Conservation (phyloP, 169 alveolate species). For the Cryptosporidium xiaoi region DNA sequence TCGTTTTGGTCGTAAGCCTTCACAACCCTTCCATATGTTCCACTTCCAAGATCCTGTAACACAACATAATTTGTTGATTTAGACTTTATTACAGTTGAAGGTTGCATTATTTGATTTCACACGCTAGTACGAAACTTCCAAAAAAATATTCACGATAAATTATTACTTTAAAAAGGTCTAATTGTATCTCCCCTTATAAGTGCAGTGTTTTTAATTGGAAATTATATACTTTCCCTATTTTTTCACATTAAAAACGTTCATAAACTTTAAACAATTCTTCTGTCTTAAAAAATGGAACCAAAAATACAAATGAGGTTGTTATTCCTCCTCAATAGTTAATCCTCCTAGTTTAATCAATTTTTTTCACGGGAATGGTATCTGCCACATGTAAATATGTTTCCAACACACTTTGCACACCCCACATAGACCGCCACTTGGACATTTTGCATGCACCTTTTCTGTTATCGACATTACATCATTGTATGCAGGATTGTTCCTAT, state of each 20-base stretch:
- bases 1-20: constrained; percentile 79
- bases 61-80: constrained; percentile 72
- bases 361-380: constrained; percentile 72
- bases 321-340: constrained; percentile 4
- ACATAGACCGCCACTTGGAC: constrained; percentile 41
- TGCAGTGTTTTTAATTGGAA: no score
- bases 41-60: constrained; percentile 81
- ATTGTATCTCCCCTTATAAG: no score
- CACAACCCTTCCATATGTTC: constrained; percentile 85
- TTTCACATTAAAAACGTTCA: no score
- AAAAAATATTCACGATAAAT: no score
- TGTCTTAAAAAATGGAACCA: no score
- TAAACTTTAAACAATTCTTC: no score
- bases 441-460: constrained; percentile 44
- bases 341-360: constrained; percentile 34
- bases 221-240: no score
- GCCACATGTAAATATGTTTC: constrained; percentile 71
- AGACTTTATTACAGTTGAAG: constrained; percentile 47
- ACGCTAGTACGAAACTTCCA: no score
- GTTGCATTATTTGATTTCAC: constrained; percentile 35
- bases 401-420: constrained; percentile 75
- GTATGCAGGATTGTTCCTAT: no score
- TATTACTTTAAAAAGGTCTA: no score
- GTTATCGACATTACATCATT: no score
- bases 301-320: neutral